Percentiles rank a stretch among this genome's conserved stretches.
phyloP scores from a whole-genome alignment of 345 rosid genomes.

The Populus simonii region DNA sequence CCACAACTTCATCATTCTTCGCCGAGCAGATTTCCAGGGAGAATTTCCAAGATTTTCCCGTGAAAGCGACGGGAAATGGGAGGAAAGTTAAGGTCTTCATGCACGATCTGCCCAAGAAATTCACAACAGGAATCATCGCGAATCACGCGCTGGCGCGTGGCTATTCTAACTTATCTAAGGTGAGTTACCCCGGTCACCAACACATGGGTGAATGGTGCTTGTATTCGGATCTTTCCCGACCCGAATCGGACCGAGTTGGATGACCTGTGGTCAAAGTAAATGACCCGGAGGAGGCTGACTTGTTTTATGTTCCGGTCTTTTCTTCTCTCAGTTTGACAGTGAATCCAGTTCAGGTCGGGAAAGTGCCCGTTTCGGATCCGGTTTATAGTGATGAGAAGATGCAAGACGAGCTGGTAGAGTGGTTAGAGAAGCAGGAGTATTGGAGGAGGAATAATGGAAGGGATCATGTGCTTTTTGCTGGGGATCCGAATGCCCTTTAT shows the following conservation, averaged over 20 bases:
- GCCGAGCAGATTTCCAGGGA: conserved; percentile 24
- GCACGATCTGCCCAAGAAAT: conserved; percentile 76
- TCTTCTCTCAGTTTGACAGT: conserved; percentile 83
- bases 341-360: conserved; percentile 38
- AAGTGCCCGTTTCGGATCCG: conserved; percentile 35
- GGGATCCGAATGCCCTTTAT: conserved; percentile 87
- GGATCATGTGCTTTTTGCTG: conserved; percentile 80
- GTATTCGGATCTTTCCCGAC: conserved; percentile 61
- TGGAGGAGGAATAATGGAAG: conserved; percentile 75
- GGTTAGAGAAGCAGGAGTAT: conserved; percentile 77
- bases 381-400: conserved; percentile 77
- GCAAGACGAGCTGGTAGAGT: conserved; percentile 75
- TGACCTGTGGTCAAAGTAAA: conserved; percentile 57
- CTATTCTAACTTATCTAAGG: conserved; percentile 41
- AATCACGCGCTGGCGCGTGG: conserved; percentile 79
- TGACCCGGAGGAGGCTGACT: conserved; percentile 81
- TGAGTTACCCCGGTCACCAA: conserved; percentile 94
- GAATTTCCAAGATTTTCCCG: conserved; percentile 6
- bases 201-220: conserved; percentile 99
- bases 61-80: background rate
- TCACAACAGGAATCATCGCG: conserved; percentile 76
- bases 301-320: conserved; percentile 83
- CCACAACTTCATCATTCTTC: conserved; percentile 14
- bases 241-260: conserved; percentile 53
- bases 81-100: conserved; percentile 56